Conservation (phyloP, 768 basidiomycete species). For the Suillus spraguei region DNA sequence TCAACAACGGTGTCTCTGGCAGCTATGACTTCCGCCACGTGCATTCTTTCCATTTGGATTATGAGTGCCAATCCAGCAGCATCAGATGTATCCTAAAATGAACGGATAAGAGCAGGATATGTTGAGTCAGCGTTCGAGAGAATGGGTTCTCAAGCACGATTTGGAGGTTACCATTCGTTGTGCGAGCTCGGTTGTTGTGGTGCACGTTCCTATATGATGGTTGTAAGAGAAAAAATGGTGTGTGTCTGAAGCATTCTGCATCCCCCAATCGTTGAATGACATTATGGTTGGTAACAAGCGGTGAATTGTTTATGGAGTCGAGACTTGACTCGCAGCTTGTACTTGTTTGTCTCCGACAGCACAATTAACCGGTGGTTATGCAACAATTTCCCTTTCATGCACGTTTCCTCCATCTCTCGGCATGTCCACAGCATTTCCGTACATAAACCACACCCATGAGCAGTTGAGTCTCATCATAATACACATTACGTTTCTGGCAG, state of each 20-base stretch:
- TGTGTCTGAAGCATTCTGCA: not conserved
- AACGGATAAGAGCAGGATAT: not conserved
- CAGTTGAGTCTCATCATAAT: not conserved
- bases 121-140: not conserved
- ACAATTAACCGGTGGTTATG: no score
- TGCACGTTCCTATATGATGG: not conserved
- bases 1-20: conserved; percentile 66
- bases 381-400: no score
- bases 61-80: conserved; percentile 55
- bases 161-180: conserved; percentile 11
- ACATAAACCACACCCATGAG: not conserved
- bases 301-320: no score
- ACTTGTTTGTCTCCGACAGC: no score
- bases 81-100: conserved; percentile 15
- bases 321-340: no score
- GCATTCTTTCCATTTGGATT: conserved; percentile 52
- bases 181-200: not conserved
- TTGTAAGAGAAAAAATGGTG: not conserved
- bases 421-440: no score
- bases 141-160: not conserved
- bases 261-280: not conserved
- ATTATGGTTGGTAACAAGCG: not conserved
- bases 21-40: conserved; percentile 56
- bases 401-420: no score
- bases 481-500: not conserved